Conservation (phyloP, 1,284 basidiomycete species). For the Schizophyllum amplum region DNA sequence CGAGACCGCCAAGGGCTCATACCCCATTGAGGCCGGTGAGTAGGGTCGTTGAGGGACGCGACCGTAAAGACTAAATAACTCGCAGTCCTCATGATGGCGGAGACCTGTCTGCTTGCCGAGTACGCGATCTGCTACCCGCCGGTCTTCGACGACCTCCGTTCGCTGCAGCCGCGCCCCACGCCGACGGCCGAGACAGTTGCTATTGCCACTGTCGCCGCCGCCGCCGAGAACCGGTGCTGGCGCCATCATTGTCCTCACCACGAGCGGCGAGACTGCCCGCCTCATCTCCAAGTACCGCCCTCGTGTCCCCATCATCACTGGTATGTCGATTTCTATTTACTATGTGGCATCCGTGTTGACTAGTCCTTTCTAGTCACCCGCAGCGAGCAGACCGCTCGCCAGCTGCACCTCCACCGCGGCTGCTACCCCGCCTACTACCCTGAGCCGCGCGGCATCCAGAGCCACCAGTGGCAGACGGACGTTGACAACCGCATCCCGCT, state of each 20-base stretch:
- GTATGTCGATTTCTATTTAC: slow-evolving; percentile 32
- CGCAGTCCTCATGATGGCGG: slow-evolving; percentile 95
- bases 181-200: slow-evolving; percentile 92
- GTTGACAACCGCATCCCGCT: slow-evolving; percentile 90
- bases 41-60: slow-evolving; percentile 30
- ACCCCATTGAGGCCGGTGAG: slow-evolving; percentile 88
- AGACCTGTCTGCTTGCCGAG: slow-evolving; percentile 93
- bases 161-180: slow-evolving; percentile 77
- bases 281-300: slow-evolving; percentile 97
- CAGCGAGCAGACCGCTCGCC: slow-evolving; percentile 91
- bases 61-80: slow-evolving; percentile 10
- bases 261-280: slow-evolving; percentile 94
- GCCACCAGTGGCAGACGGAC: slow-evolving; percentile 96
- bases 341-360: slow-evolving; percentile 2
- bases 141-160: slow-evolving; percentile 82
- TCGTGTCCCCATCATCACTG: slow-evolving; percentile 88
- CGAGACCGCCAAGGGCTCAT: slow-evolving; percentile 93
- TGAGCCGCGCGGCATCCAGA: slow-evolving; percentile 82
- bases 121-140: slow-evolving; percentile 90
- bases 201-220: slow-evolving; percentile 88
- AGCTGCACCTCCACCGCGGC: slow-evolving; percentile 95
- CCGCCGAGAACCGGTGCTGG: slow-evolving; percentile 88
- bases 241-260: slow-evolving; percentile 95
- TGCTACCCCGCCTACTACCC: slow-evolving; percentile 98
- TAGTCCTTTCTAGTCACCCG: slow-evolving; percentile 68